phyloP scores from a whole-genome alignment of 805 yeast species.

The Torulaspora franciscae region DNA sequence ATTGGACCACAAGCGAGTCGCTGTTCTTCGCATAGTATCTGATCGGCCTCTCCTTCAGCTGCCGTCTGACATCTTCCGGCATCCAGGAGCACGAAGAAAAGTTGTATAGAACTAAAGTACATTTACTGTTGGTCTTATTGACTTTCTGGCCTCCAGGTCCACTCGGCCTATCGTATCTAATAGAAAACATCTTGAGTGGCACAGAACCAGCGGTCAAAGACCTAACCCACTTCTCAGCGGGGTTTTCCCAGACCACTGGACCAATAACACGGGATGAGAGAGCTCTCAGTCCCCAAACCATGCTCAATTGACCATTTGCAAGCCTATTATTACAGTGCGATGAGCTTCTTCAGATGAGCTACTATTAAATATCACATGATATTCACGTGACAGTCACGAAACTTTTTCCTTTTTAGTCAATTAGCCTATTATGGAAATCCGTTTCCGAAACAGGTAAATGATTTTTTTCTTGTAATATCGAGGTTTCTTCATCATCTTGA shows the following conservation, averaged over 20 bases:
- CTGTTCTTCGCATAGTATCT: constrained; percentile 50
- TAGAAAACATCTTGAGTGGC: constrained; percentile 19
- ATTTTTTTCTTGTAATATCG: background rate
- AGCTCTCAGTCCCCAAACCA: background rate
- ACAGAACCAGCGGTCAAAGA: constrained; percentile 40
- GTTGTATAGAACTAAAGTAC: constrained; percentile 49
- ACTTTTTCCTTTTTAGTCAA: background rate
- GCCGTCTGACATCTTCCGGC: constrained; percentile 47
- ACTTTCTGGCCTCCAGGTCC: constrained; percentile 92
- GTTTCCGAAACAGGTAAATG: background rate
- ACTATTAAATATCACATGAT: background rate
- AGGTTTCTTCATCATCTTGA: constrained; percentile 1
- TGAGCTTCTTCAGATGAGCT: background rate
- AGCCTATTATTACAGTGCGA: background rate
- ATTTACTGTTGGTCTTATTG: constrained; percentile 59
- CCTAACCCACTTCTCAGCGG: constrained; percentile 35
- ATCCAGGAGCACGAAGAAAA: constrained; percentile 55
- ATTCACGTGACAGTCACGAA: background rate
- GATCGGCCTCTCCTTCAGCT: constrained; percentile 39
- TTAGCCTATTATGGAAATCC: background rate
- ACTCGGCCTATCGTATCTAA: constrained; percentile 47
- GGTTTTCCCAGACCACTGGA: background rate
- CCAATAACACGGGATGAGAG: background rate
- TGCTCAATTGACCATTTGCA: background rate
- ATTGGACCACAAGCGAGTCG: constrained; percentile 55